Percentiles rank a stretch among this genome's conserved stretches.
Evolutionary conservation across 257 asterid genomes (phyloP).

Genomic region (Linderniella brevidens): DNA sequence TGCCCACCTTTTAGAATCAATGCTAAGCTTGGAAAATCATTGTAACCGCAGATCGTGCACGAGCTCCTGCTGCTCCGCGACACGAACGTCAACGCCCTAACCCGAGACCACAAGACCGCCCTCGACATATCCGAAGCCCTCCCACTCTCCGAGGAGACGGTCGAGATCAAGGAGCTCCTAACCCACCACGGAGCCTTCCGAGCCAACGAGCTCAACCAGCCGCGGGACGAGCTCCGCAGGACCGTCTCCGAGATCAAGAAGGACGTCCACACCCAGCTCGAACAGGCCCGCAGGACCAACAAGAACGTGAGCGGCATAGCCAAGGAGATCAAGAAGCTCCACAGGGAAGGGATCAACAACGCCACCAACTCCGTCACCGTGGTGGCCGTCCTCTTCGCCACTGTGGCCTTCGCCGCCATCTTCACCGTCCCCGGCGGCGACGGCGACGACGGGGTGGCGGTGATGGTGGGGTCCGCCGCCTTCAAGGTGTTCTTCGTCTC

Average conservation of each 20-base stretch:
- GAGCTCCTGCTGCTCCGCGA: too few relatives aligned
- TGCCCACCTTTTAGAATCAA: too few relatives aligned
- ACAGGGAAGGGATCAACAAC: not conserved
- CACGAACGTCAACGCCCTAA: too few relatives aligned
- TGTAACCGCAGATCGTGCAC: too few relatives aligned
- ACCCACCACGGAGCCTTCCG: too few relatives aligned
- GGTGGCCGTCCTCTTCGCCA: slow-evolving; percentile 2
- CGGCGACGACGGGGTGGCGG: not conserved
- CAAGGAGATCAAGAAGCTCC: not conserved
- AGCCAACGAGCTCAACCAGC: too few relatives aligned
- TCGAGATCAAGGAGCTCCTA: too few relatives aligned
- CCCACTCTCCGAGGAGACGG: too few relatives aligned
- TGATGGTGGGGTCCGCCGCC: not conserved
- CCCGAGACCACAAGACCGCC: too few relatives aligned
- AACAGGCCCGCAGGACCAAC: not conserved
- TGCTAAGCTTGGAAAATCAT: too few relatives aligned
- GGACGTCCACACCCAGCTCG: not conserved
- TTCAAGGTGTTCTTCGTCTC: not conserved
- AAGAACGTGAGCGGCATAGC: not conserved
- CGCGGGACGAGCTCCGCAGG: not conserved
- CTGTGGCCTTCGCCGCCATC: slow-evolving; percentile 1
- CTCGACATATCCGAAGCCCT: too few relatives aligned
- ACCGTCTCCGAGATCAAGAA: not conserved
- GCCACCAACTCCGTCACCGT: slow-evolving; percentile 3
- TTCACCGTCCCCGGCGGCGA: slow-evolving; percentile 4